Conservation (phyloP, 1,139 yeast genomes). For the Yamadazyma dushanensis region DNA sequence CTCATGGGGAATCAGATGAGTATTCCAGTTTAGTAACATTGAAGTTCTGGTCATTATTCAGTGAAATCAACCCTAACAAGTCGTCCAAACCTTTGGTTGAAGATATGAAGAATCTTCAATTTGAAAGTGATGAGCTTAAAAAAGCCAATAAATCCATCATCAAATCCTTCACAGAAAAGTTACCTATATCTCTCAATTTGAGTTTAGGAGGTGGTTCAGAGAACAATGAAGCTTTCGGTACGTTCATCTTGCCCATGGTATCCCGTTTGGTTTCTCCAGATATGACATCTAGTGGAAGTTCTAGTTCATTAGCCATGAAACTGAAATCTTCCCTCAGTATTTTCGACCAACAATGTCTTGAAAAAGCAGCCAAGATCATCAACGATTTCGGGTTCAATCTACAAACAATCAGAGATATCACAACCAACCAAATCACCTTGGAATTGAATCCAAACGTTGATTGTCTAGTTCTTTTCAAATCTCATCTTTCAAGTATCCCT, state of each 20-base stretch:
- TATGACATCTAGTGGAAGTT: conserved; percentile 21
- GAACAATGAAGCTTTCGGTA: conserved; percentile 28
- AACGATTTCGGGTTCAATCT: conserved; percentile 29
- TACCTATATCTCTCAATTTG: conserved; percentile 29
- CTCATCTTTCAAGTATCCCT: conserved; percentile 20
- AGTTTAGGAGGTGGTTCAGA: conserved; percentile 30
- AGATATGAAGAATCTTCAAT: conserved; percentile 43
- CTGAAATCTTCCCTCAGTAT: conserved; percentile 24
- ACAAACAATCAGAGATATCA: conserved; percentile 36
- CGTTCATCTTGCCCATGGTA: conserved; percentile 46
- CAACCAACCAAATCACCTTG: conserved; percentile 30
- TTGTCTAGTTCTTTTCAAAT: conserved; percentile 28
- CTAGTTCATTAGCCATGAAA: conserved; percentile 16
- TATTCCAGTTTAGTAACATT: conserved; percentile 61
- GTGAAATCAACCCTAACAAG: conserved; percentile 50
- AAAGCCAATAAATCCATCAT: conserved; percentile 30
- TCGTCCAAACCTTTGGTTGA: conserved; percentile 30
- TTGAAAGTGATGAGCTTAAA: conserved; percentile 36
- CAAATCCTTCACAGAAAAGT: conserved; percentile 23
- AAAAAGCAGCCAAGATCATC: conserved; percentile 29
- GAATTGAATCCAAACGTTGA: conserved; percentile 41
- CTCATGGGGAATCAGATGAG: conserved; percentile 43
- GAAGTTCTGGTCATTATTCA: conserved; percentile 65
- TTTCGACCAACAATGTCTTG: conserved; percentile 27
- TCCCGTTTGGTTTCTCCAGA: conserved; percentile 49